Evolutionary conservation across 352 stramenopile genomes (phyloP).

Genomic region (Globisporangium rhizosaccharum): DNA sequence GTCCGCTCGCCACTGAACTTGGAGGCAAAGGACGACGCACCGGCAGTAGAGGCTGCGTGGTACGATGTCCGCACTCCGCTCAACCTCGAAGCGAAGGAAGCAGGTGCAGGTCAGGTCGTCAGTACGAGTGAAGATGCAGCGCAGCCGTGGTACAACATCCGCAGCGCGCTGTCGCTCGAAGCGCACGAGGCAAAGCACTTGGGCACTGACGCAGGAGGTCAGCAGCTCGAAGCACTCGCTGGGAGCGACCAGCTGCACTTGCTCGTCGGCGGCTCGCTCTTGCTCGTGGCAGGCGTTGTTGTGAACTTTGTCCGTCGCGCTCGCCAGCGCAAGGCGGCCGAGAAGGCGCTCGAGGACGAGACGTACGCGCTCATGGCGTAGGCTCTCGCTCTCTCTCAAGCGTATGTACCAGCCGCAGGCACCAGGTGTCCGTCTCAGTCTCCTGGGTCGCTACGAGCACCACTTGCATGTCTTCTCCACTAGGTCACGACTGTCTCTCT

Average conservation of each 20-base stretch:
- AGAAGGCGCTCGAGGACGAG: conserved; percentile 6
- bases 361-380: conserved; percentile 10
- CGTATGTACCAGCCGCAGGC: neutral
- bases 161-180: conserved; percentile 1
- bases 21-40: neutral
- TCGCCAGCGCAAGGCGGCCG: conserved; percentile 3
- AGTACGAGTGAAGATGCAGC: too few species aligned
- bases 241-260: conserved; percentile 5
- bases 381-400: neutral
- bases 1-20: neutral
- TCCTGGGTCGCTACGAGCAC: neutral
- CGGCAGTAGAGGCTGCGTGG: neutral
- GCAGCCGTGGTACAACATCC: neutral
- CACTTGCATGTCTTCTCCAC: neutral
- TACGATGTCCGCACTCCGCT: neutral
- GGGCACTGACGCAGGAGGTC: neutral
- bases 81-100: neutral
- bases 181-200: conserved; percentile 3
- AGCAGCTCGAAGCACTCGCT: neutral
- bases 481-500: too few species aligned
- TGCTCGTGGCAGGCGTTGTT: conserved; percentile 1
- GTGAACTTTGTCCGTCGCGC: conserved; percentile 3
- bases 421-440: neutral
- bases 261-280: conserved; percentile 2
- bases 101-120: too few species aligned